Base-by-base conservation (phyloP, 139 green algal genomes). In the Yamagishiella unicocca region DNA sequence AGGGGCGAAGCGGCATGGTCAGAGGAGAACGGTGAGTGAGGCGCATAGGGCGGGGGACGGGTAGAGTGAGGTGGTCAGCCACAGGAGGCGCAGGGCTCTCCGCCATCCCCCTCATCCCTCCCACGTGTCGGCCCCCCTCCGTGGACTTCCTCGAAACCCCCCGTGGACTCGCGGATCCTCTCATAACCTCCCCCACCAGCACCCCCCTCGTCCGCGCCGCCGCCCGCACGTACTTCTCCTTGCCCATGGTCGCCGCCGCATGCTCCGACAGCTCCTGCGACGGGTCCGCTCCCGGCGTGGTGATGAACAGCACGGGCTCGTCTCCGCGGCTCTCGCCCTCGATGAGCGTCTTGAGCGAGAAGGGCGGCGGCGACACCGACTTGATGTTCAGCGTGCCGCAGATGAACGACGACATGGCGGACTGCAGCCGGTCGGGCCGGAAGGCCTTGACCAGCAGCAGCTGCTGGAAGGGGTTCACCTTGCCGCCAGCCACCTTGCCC, bases 221-320 rank as follows among this genome's bases (percentile, higher is more conserved):
- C n/a, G n/a, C 50, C 12, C 50, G 12, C 50, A 45, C 66, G 4
- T 43, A 91, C 87, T 37, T 83, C 50, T 93, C 77, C 70, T 80
- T 74, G 37, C 89, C 85, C 22, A 92, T 77, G 45, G 83, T 89
- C 0, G 62, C 33, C 29, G 84, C 85, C 7, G 95, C 95, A 62
- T 94, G 92, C 27, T 96, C 93, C 25, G 90, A 78, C 29, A 98
- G 94, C 93, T 98, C 95, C 62, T 95, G 89, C 61, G 83, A 93
- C 54, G 95, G 95, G 87, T 98, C 95, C 6, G 94, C 91, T 12
- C 95, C 95, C 6, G 94, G 90, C 3, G 91, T 96, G 66, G 91
- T 96, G 82, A 97, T 92, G 87, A 98, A 96, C 8, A 98, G 90
- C 14, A 97, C 33, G 35, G 95, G 94, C 87, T 95, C 86, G 24